Evolutionary conservation across 1,284 basidiomycete genomes (phyloP).

Genomic region (Phaffia rhodozyma): DNA sequence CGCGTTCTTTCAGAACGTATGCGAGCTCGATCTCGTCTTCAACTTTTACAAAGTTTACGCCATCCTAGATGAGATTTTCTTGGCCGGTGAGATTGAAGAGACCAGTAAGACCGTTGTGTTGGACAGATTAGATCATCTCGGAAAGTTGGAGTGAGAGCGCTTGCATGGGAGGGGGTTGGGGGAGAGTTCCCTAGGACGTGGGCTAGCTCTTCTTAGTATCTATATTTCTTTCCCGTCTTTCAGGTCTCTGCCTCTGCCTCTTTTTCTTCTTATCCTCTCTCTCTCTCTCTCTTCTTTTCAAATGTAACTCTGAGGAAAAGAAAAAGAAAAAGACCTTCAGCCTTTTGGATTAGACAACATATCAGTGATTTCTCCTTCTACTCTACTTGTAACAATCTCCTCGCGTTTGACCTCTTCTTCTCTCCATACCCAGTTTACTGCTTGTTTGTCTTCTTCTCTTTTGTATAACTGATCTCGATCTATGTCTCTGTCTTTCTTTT

Average conservation of each 20-base stretch:
- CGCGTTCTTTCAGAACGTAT: conserved; percentile 96
- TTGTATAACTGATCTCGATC: too few species aligned
- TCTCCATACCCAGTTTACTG: not conserved
- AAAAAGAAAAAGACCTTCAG: not conserved
- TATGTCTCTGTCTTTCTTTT: too few species aligned
- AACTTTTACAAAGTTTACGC: conserved; percentile 99
- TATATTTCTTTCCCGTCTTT: not conserved
- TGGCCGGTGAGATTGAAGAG: conserved; percentile 98
- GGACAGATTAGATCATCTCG: conserved; percentile 73
- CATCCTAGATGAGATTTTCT: conserved; percentile 93
- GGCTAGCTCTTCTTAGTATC: not conserved
- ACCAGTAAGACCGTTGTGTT: conserved; percentile 93
- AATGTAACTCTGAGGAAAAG: not conserved
- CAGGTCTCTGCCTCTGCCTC: not conserved
- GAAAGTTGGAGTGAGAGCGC: conserved; percentile 59
- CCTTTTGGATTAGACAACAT: not conserved
- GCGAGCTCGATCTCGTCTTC: conserved; percentile 91
- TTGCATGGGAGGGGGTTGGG: not conserved
- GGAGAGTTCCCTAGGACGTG: not conserved
- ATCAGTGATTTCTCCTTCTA: not conserved
- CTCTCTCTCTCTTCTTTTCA: not conserved
- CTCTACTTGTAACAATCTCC: not conserved
- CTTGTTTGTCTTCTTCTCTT: too few species aligned
- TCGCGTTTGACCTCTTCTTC: not conserved
- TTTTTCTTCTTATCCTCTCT: not conserved